Conservation (phyloP, 2,329 filamentous ascomycete species). For the Colletotrichum trifolii region DNA sequence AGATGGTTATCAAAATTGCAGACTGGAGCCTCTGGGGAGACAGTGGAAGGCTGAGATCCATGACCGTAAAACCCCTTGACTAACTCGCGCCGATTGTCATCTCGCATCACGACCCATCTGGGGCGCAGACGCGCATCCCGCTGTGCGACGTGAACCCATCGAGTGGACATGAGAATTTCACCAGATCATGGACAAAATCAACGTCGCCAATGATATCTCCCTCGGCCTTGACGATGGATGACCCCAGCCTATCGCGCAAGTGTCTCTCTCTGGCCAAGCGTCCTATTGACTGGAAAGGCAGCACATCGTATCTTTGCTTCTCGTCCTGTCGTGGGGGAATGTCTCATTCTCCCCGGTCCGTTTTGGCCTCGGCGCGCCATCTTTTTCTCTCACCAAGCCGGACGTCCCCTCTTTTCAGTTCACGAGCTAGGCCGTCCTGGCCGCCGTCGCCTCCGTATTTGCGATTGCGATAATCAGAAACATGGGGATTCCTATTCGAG, state of each 20-base stretch:
- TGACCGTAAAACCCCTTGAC: conserved; percentile 4
- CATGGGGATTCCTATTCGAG: conserved; percentile 10
- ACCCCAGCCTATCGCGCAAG: conserved; percentile 17
- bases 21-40: neutral
- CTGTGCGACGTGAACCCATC: conserved; percentile 7
- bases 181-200: neutral
- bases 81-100: conserved; percentile 29
- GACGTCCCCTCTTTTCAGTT: conserved; percentile 16
- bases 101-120: conserved; percentile 20
- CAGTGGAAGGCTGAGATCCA: conserved; percentile 12
- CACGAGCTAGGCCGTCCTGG: neutral
- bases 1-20: neutral
- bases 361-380: conserved; percentile 22
- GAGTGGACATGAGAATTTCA: conserved; percentile 7
- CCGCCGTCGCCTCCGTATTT: neutral
- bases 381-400: neutral
- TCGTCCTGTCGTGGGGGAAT: neutral
- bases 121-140: conserved; percentile 14
- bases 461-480: conserved; percentile 16
- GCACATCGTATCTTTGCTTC: neutral
- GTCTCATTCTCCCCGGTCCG: conserved; percentile 4
- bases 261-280: conserved; percentile 16
- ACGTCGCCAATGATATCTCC: conserved; percentile 10
- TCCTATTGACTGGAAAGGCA: conserved; percentile 10
- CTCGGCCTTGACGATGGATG: too few species aligned